These are phyloP conservation scores for Alternaria burnsii DNA, from an alignment of 2,329 filamentous ascomycete genomes.

Conservation along the genomic window DNA sequence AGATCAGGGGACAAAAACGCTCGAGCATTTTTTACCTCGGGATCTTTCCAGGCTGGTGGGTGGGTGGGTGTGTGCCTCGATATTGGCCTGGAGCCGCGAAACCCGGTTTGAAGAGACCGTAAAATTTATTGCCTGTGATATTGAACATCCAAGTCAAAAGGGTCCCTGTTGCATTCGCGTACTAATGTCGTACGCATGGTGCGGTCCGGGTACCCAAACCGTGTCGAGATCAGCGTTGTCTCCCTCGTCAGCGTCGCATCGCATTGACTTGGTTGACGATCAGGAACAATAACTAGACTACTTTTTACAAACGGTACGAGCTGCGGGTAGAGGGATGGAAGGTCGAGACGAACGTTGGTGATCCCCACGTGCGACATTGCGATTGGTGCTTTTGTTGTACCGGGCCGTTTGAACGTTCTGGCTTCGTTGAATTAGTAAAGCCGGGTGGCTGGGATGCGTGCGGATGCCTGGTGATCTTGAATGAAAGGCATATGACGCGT, in stretches of 20 bases:
- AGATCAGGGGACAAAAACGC: background rate
- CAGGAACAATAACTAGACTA: conserved; percentile 1
- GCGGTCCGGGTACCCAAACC: conserved; percentile 8
- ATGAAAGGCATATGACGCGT: conserved; percentile 1
- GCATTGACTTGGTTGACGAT: conserved; percentile 5
- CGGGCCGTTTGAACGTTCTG: conserved; percentile 10
- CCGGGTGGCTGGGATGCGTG: conserved; percentile 11
- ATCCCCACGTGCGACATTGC: conserved; percentile 12
- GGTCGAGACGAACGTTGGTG: conserved; percentile 4
- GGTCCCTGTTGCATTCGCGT: background rate
- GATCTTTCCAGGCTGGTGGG: conserved; percentile 22
- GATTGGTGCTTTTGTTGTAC: conserved; percentile 14
- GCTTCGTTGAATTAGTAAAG: conserved; percentile 12
- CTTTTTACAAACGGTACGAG: conserved; percentile 9
- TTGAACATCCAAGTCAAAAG: conserved; percentile 1
- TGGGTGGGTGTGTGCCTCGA: conserved; percentile 8
- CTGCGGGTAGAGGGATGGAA: conserved; percentile 9
- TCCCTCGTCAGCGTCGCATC: conserved; percentile 6
- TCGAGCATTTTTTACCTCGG: conserved; percentile 21
- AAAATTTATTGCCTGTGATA: conserved; percentile 3
- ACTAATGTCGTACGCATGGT: conserved; percentile 1
- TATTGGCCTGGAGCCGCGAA: conserved; percentile 17
- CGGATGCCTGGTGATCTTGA: conserved; percentile 2
- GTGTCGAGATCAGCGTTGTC: conserved; percentile 1
- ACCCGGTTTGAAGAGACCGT: conserved; percentile 5